A percentile compares a stretch with the other conserved stretches of the same genome.
Evolutionary conservation across 2,329 filamentous ascomycete genomes (phyloP).

Genomic region (Fusarium austroafricanum): DNA sequence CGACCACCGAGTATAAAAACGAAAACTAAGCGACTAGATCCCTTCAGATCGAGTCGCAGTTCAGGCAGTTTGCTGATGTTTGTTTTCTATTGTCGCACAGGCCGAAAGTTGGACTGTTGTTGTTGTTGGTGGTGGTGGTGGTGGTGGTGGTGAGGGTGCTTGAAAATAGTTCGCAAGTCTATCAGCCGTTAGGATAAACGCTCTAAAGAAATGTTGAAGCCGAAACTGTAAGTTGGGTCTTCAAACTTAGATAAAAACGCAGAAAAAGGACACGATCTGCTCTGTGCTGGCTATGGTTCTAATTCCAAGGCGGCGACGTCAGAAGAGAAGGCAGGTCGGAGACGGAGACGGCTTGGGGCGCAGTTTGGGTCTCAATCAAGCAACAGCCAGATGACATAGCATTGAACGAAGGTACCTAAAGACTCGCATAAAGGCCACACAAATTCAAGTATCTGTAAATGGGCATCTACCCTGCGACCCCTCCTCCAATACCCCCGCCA

Average conservation of each 20-base stretch:
- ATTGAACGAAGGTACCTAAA: constrained; percentile 19
- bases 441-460: constrained; percentile 19
- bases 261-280: constrained; percentile 27
- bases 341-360: constrained; percentile 42
- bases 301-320: constrained; percentile 40
- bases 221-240: constrained; percentile 8
- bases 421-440: not conserved
- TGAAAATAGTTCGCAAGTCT: constrained; percentile 15
- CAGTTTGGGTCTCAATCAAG: constrained; percentile 40
- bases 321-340: constrained; percentile 37
- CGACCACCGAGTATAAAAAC: constrained; percentile 19
- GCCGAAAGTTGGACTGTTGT: constrained; percentile 25
- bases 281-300: constrained; percentile 19
- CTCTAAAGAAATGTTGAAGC: constrained; percentile 10
- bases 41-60: not conserved
- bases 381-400: constrained; percentile 43
- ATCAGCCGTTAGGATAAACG: constrained; percentile 7
- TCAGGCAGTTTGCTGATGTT: constrained; percentile 21
- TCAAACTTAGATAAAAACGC: constrained; percentile 6
- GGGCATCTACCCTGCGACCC: constrained; percentile 22
- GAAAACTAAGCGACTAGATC: not conserved
- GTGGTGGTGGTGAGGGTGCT: constrained; percentile 19
- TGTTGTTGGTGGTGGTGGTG: constrained; percentile 14
- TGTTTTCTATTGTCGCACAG: constrained; percentile 42
- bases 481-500: constrained; percentile 37